Evolutionary conservation across 1,284 basidiomycete species (phyloP).

Genomic region (Heterobasidion occidentale): DNA sequence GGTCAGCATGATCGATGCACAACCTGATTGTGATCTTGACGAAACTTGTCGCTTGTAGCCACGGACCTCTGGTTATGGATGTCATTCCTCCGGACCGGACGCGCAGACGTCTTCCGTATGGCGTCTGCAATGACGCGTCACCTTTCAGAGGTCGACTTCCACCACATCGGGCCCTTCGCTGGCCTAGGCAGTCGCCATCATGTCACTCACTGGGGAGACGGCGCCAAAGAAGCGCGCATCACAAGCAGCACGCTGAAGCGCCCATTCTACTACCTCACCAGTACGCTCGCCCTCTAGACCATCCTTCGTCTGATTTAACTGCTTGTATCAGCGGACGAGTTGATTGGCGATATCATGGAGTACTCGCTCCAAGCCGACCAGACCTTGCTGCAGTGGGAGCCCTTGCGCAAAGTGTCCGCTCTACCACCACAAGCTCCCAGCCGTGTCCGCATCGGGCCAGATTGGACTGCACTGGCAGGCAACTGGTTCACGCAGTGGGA

Average conservation of each 20-base stretch:
- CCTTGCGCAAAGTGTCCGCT: constrained; percentile 30
- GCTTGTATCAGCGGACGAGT: constrained; percentile 25
- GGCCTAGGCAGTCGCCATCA: constrained; percentile 34
- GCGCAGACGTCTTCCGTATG: constrained; percentile 31
- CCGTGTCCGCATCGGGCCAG: constrained; percentile 31
- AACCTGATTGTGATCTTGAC: no score
- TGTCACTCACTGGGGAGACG: constrained; percentile 37
- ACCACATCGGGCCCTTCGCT: constrained; percentile 32
- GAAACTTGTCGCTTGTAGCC: constrained; percentile 11
- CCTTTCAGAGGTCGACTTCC: constrained; percentile 32
- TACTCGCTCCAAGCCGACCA: constrained; percentile 29
- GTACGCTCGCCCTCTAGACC: constrained; percentile 13
- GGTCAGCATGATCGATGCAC: neutral
- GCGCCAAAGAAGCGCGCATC: constrained; percentile 36
- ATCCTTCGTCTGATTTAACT: neutral
- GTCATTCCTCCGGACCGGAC: constrained; percentile 33
- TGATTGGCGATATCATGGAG: constrained; percentile 35
- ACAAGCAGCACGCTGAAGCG: constrained; percentile 27
- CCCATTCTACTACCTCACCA: constrained; percentile 32
- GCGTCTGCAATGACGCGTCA: constrained; percentile 33
- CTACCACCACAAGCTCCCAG: constrained; percentile 30
- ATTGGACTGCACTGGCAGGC: constrained; percentile 33
- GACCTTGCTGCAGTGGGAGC: constrained; percentile 34
- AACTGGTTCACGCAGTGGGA: constrained; percentile 40
- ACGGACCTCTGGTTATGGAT: constrained; percentile 38